Evolutionary conservation across 805 yeast genomes (phyloP), one percentile per base, ranked within the genome.

Genomic region (Ogataea populi-albae): DNA sequence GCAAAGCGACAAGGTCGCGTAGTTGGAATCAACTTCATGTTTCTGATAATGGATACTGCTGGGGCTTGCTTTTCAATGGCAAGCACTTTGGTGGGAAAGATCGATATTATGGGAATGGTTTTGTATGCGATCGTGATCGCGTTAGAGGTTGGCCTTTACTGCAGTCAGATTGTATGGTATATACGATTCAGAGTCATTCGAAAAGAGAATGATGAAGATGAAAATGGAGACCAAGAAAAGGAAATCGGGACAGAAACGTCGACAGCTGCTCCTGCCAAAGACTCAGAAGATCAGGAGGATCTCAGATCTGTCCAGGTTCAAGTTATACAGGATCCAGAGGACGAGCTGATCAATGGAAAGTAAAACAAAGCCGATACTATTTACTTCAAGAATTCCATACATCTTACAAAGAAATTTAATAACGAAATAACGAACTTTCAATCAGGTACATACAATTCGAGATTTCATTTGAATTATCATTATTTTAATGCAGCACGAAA

Each of bases 21-120:
- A 3, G 78, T 88, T 3, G 98, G 98, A 0, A 82, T 91, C 52
- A 88, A 88, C 55, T 88, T 91, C 52, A 47, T 83, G 3, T 91
- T 91, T 45, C 66, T 91, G 39, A 51, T 69, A 4, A 62, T 89
- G 63, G 97, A 91, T 57, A 75, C 85, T 4, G 44, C 75, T 17
- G 98, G 98, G 6, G 96, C 97, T 0, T 62, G 67, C 26, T 77
- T 86, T 46, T 84, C 94, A 9, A 71, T 85, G 62, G 69, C 74
- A 26, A 68, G 79, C 48, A 69, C 71, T 21, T 51, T 64, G 4
- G 70, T 79, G 16, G 95, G 81, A 3, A 67, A 66, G 18, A 56
- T 84, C 57, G 96, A 91, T 58, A 55, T 77, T 11, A 70, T 91
- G 75, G 94, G 96, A 26, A 72, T 86, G 54, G 69, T 84, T 0